phyloP scores from a whole-genome alignment of 2,329 filamentous ascomycete genomes.

The Hysterium pulicare region DNA sequence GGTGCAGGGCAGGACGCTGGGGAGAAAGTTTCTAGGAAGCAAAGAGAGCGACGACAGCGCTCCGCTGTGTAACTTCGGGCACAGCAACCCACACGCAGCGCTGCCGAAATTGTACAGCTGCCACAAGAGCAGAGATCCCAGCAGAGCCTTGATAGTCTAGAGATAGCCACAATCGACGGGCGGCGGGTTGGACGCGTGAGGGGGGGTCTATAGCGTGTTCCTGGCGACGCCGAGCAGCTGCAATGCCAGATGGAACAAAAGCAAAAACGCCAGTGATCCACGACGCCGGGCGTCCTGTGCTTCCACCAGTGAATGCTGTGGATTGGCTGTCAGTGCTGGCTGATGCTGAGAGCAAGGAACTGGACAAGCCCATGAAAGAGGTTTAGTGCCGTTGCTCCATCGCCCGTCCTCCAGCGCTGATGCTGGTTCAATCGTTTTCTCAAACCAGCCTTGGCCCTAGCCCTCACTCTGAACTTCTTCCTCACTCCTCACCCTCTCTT shows the following conservation, averaged over 20 bases:
- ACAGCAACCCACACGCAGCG: constrained; percentile 3
- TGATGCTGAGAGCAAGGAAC: constrained; percentile 11
- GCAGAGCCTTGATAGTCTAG: neutral
- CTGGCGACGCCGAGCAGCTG: constrained; percentile 26
- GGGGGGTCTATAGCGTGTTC: constrained; percentile 21
- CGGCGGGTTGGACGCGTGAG: constrained; percentile 21
- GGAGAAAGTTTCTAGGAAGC: neutral
- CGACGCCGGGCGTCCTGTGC: constrained; percentile 15
- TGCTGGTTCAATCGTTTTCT: constrained; percentile 34
- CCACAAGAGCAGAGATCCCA: constrained; percentile 1
- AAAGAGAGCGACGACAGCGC: neutral
- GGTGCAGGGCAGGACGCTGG: neutral
- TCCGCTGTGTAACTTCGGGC: constrained; percentile 1
- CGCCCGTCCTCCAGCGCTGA: constrained; percentile 15
- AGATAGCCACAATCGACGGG: constrained; percentile 11
- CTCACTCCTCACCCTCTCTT: constrained; percentile 14
- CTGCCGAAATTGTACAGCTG: constrained; percentile 5
- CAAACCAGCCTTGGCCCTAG: constrained; percentile 33
- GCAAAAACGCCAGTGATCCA: constrained; percentile 21
- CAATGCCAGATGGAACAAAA: constrained; percentile 24
- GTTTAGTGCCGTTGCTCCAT: constrained; percentile 8
- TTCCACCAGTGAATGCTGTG: constrained; percentile 7
- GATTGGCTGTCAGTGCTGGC: constrained; percentile 11
- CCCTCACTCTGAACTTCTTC: constrained; percentile 18
- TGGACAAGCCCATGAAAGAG: constrained; percentile 5